A percentile compares a stretch with the other conserved stretches of the same genome.
These are phyloP conservation scores for Myriangium duriaei DNA, from an alignment of 2,329 filamentous ascomycete species.

Conservation along the genomic window DNA sequence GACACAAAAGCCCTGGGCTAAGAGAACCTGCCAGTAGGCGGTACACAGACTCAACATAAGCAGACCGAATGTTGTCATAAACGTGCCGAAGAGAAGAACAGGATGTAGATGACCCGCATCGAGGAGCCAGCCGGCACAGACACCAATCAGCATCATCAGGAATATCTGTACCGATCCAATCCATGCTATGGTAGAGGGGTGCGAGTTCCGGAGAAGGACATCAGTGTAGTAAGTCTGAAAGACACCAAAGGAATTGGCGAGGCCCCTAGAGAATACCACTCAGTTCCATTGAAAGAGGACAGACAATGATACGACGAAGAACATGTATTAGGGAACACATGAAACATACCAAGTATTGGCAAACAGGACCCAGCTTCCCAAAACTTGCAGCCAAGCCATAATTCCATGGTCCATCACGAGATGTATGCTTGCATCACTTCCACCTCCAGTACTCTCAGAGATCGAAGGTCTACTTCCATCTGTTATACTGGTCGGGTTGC, in stretches of 20 bases:
- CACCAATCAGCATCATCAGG: constrained; percentile 34
- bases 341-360: too few relatives aligned
- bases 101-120: constrained; percentile 36
- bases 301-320: too few relatives aligned
- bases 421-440: too few relatives aligned
- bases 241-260: constrained; percentile 41
- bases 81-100: constrained; percentile 30
- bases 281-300: too few relatives aligned
- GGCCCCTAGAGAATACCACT: too few relatives aligned
- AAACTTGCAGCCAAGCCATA: too few relatives aligned
- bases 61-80: constrained; percentile 33
- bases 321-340: too few relatives aligned
- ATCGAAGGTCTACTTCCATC: too few relatives aligned
- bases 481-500: too few relatives aligned
- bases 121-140: constrained; percentile 36
- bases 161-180: constrained; percentile 38
- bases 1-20: constrained; percentile 26
- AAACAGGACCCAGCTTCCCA: too few relatives aligned
- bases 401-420: too few relatives aligned
- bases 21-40: constrained; percentile 14
- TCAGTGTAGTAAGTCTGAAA: constrained; percentile 43
- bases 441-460: too few relatives aligned
- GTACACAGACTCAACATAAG: constrained; percentile 11
- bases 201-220: constrained; percentile 26
- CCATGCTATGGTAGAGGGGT: constrained; percentile 34